A percentile compares a stretch with the other conserved stretches of the same genome.
Evolutionary conservation across 1,284 basidiomycete genomes (phyloP).

Genomic region (Sanguinoderma infundibulare): DNA sequence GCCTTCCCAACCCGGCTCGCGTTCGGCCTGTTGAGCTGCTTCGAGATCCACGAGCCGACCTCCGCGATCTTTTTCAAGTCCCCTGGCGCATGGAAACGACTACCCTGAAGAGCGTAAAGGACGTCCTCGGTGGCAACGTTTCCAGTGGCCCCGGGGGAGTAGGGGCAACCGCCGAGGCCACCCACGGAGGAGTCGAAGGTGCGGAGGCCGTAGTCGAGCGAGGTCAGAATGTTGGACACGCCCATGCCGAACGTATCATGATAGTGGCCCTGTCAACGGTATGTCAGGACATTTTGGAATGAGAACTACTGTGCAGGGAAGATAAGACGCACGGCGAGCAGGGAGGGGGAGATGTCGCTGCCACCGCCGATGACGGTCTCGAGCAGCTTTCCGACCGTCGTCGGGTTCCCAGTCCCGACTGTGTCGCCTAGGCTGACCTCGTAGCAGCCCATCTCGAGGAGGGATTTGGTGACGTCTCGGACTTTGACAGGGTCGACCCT

Average conservation of each 20-base stretch:
- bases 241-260: slow-evolving; percentile 93
- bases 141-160: slow-evolving; percentile 94
- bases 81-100: slow-evolving; percentile 70
- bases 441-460: slow-evolving; percentile 93
- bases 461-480: slow-evolving; percentile 69
- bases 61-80: slow-evolving; percentile 68
- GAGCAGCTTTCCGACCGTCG: slow-evolving; percentile 69
- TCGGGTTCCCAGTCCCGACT: slow-evolving; percentile 85
- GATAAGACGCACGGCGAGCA: slow-evolving; percentile 66
- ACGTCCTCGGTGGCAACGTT: slow-evolving; percentile 93
- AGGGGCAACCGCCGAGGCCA: slow-evolving; percentile 94
- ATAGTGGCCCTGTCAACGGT: slow-evolving; percentile 40
- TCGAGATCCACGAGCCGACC: slow-evolving; percentile 83
- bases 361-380: slow-evolving; percentile 64
- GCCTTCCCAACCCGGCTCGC: slow-evolving; percentile 85
- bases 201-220: slow-evolving; percentile 67
- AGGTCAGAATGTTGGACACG: slow-evolving; percentile 71
- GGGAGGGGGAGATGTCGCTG: slow-evolving; percentile 53
- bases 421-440: slow-evolving; percentile 94
- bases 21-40: slow-evolving; percentile 67
- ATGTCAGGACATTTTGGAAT: not conserved
- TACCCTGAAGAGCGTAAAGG: slow-evolving; percentile 80
- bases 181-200: slow-evolving; percentile 80
- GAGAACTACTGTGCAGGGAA: not conserved
- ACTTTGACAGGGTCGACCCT: slow-evolving; percentile 72